Base-by-base conservation (phyloP, 176 grass and related monocot species). In the Luzula sylvatica region DNA sequence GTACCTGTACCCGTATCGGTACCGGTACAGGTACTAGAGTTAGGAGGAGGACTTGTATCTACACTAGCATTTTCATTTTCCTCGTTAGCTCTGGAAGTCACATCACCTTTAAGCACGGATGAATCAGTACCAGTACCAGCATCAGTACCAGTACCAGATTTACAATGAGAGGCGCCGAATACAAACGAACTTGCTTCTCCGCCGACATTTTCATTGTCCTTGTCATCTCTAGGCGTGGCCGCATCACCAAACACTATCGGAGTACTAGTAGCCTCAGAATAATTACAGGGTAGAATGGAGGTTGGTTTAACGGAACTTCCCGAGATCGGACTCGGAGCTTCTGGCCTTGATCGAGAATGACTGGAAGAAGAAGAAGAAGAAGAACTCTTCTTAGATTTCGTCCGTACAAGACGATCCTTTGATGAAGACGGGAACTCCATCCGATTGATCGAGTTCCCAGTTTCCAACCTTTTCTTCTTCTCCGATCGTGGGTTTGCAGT, bases 341-440 rank as follows among this genome's bases (percentile, higher is more conserved):
- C n/a, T 59, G 35, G 56, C 21, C 30, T 44, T 14, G 38, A 39
- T 42, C 11, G 4, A 26, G 32, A 13, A 38, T 20, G 6, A 8
- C 53, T 30, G 11, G 27, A 13, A 38, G 39, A n/a, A 42, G 56
- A 45, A 25, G 56, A 22, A 41, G 35, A 15, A 24, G 12, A 12
- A 38, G 20, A 35, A 22, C 21, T 16, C 38, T 42, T 61, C 16
- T 45, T 44, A 35, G 38, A 24, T 23, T 45, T 61, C 23, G 18
- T 61, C 5, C 3, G 5, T 5, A 25, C 21, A 21, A 5, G 38
- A n/a, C 42, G 39, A 24, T 42, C 5, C 32, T 61, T 41, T 8
- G 56, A 42, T 14, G 58, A 63, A 32, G 58, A 63, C 1, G 58
- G 23, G 40, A 26, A 28, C 3, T 47, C 43, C 58, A 63, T 63